phyloP scores from a whole-genome alignment of 176 grass and related monocot genomes.

The Zea luxurians region DNA sequence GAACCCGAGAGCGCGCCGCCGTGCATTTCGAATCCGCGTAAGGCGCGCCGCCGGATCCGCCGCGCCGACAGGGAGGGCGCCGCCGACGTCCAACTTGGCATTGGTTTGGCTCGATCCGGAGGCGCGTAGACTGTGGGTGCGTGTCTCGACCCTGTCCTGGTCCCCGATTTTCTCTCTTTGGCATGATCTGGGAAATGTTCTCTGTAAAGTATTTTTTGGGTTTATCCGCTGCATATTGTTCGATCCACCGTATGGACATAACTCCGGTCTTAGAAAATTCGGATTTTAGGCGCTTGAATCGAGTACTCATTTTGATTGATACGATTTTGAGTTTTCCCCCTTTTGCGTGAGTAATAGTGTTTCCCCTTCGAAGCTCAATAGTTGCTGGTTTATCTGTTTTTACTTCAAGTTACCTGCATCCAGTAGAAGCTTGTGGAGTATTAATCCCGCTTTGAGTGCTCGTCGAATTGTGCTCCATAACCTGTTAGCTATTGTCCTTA shows the following conservation, averaged over 20 bases:
- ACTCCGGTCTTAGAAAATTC: slow-evolving; percentile 14
- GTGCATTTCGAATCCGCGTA: slow-evolving; percentile 43
- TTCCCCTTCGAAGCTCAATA: slow-evolving; percentile 12
- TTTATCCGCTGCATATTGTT: slow-evolving; percentile 35
- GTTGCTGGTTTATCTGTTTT: slow-evolving; percentile 26
- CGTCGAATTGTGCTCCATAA: background rate
- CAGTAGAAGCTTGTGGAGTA: slow-evolving; percentile 11
- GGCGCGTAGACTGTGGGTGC: slow-evolving; percentile 34
- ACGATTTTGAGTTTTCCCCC: background rate
- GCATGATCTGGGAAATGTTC: slow-evolving; percentile 47
- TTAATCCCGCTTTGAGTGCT: slow-evolving; percentile 23
- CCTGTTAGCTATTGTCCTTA: slow-evolving; percentile 17
- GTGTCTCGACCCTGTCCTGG: slow-evolving; percentile 38
- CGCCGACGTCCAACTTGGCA: slow-evolving; percentile 31
- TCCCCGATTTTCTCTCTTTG: slow-evolving; percentile 33
- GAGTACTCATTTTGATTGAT: slow-evolving; percentile 1
- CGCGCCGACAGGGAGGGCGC: background rate
- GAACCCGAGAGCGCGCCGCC: background rate
- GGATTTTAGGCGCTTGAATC: slow-evolving; percentile 21
- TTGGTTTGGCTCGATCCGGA: slow-evolving; percentile 53
- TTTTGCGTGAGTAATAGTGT: background rate
- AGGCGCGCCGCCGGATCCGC: slow-evolving; percentile 38
- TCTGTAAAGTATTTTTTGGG: slow-evolving; percentile 13
- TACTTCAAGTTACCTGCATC: slow-evolving; percentile 22
- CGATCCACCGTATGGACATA: slow-evolving; percentile 22